phyloP scores from a whole-genome alignment of 2,329 filamentous ascomycete species.

The Claviceps purpurea region DNA sequence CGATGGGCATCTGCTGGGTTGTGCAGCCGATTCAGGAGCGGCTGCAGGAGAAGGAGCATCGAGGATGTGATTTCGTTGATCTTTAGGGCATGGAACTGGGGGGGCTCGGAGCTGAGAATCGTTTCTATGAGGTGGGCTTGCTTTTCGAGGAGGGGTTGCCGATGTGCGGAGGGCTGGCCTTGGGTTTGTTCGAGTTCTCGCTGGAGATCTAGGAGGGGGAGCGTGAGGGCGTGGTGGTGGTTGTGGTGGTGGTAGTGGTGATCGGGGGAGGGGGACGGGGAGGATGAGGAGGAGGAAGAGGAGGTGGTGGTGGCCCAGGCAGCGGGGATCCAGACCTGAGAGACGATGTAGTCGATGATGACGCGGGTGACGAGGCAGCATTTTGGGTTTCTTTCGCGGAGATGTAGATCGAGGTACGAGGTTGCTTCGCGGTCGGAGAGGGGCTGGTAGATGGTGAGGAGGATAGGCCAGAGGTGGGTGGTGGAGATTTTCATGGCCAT shows the following conservation, averaged over 20 bases:
- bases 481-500: conserved; percentile 15
- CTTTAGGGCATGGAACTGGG: conserved; percentile 18
- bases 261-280: not conserved
- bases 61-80: conserved; percentile 30
- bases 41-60: conserved; percentile 23
- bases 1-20: conserved; percentile 23
- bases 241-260: no score
- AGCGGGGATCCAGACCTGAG: conserved; percentile 25
- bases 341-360: conserved; percentile 29
- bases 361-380: conserved; percentile 29
- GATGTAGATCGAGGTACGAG: conserved; percentile 27
- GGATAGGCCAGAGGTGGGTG: conserved; percentile 22
- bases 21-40: conserved; percentile 24
- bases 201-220: conserved; percentile 22
- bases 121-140: conserved; percentile 23
- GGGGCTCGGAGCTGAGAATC: conserved; percentile 22
- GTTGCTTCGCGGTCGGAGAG: conserved; percentile 24
- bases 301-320: conserved; percentile 25
- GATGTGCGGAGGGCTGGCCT: conserved; percentile 22
- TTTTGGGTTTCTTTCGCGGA: conserved; percentile 26
- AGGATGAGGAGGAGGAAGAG: conserved; percentile 21
- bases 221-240: conserved; percentile 18
- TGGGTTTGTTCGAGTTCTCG: conserved; percentile 22
- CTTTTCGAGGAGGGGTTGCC: conserved; percentile 27
- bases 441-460: conserved; percentile 24